Percentiles rank a stretch among this genome's conserved stretches.
These are phyloP conservation scores for Pulveroboletus ravenelii DNA, from an alignment of 768 basidiomycete genomes.

Conservation along the genomic window DNA sequence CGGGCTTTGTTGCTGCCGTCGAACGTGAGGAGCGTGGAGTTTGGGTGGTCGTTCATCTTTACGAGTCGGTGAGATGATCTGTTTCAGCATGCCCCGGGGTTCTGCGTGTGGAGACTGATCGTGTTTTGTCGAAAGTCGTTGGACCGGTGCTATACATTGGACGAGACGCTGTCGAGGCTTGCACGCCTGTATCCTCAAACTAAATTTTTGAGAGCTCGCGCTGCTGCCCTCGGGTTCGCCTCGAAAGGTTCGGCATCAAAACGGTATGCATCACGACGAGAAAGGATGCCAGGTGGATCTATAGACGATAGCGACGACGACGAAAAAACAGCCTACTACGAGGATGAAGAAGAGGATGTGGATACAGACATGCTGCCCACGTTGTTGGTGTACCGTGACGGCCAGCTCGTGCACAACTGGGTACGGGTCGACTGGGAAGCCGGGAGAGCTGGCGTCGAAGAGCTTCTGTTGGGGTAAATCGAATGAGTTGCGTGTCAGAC, in stretches of 20 bases:
- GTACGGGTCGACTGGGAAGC: conserved; percentile 87
- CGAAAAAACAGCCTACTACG: conserved; percentile 28
- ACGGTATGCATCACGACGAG: conserved; percentile 6
- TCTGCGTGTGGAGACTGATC: conserved; percentile 1
- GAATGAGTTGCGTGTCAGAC: background rate
- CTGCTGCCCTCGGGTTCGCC: conserved; percentile 70
- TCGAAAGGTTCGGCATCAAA: conserved; percentile 28
- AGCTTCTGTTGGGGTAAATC: conserved; percentile 55
- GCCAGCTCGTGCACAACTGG: conserved; percentile 85
- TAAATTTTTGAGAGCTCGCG: conserved; percentile 81
- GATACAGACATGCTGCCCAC: conserved; percentile 80
- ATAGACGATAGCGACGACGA: conserved; percentile 30
- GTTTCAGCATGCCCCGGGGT: background rate
- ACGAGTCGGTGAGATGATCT: conserved; percentile 59
- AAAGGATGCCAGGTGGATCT: conserved; percentile 30
- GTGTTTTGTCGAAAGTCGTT: conserved; percentile 47
- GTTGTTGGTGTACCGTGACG: conserved; percentile 70
- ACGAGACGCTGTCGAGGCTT: conserved; percentile 61
- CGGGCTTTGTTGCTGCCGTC: conserved; percentile 69
- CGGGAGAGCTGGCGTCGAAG: conserved; percentile 60
- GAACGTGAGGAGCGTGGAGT: conserved; percentile 63
- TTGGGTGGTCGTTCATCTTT: conserved; percentile 86
- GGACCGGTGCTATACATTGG: conserved; percentile 67
- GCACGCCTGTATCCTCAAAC: conserved; percentile 67
- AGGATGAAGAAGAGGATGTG: conserved; percentile 56